Evolutionary conservation across 768 basidiomycete species (phyloP).

Genomic region (Hortiboletus campestris): DNA sequence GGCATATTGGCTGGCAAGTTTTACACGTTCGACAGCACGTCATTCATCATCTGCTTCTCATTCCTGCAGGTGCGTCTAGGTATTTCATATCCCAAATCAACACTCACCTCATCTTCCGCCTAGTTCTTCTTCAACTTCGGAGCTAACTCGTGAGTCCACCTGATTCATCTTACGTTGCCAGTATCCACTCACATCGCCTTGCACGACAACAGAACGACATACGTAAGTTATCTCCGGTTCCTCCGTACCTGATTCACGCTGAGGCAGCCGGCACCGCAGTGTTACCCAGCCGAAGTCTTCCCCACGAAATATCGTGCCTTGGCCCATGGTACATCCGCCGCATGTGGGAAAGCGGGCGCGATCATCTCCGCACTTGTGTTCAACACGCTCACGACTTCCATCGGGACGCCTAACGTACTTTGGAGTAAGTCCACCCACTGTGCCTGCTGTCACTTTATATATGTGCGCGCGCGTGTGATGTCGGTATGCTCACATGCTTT

Average conservation of each 20-base stretch:
- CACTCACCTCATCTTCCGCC: background rate
- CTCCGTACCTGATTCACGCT: background rate
- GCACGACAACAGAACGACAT: conserved; percentile 44
- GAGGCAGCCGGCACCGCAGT: conserved; percentile 33
- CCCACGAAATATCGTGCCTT: conserved; percentile 72
- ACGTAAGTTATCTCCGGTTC: conserved; percentile 34
- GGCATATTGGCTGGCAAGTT: conserved; percentile 70
- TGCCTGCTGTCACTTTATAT: background rate
- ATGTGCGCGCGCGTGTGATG: background rate
- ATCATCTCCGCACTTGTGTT: conserved; percentile 76
- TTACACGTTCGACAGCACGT: conserved; percentile 48
- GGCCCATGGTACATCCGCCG: conserved; percentile 76
- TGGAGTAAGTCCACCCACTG: conserved; percentile 57
- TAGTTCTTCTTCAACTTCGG: conserved; percentile 85
- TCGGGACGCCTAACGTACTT: conserved; percentile 63
- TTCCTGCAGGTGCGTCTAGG: conserved; percentile 51
- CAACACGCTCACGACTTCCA: conserved; percentile 55
- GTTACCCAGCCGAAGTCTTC: conserved; percentile 78
- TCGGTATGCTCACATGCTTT: background rate
- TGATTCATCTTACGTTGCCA: background rate
- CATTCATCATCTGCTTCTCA: conserved; percentile 72
- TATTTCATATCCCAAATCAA: background rate
- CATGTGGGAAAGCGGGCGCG: conserved; percentile 71
- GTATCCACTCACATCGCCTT: conserved; percentile 2
- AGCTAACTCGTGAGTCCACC: conserved; percentile 53